A percentile compares a stretch with the other conserved stretches of the same genome.
Evolutionary conservation across 495 filamentous ascomycete species (phyloP).

Genomic region (Aspergillus cavernicola): DNA sequence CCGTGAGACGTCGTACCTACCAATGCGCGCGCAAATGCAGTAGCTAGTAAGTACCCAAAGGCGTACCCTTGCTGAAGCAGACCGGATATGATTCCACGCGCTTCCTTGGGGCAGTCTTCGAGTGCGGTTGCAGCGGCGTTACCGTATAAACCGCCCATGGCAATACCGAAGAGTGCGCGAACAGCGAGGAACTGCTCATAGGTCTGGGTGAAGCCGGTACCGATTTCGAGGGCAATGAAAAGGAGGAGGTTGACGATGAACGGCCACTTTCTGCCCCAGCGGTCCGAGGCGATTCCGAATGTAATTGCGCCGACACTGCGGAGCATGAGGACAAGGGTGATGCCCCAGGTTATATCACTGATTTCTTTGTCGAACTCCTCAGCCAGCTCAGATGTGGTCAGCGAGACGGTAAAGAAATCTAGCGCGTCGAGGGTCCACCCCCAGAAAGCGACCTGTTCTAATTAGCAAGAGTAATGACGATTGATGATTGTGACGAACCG

Average conservation of each 20-base stretch:
- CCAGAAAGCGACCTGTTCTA: slow-evolving; percentile 53
- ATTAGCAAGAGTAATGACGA: slow-evolving; percentile 1
- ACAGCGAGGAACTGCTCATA: slow-evolving; percentile 77
- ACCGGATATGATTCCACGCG: slow-evolving; percentile 73
- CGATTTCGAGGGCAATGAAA: slow-evolving; percentile 77
- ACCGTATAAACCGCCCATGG: slow-evolving; percentile 86
- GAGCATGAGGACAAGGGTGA: slow-evolving; percentile 81
- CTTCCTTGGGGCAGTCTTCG: slow-evolving; percentile 73
- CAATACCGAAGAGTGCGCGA: slow-evolving; percentile 81
- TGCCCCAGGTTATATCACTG: slow-evolving; percentile 85
- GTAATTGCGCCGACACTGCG: slow-evolving; percentile 66
- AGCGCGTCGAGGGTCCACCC: slow-evolving; percentile 87
- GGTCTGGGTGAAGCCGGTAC: slow-evolving; percentile 73
- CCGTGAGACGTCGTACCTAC: slow-evolving; percentile 69
- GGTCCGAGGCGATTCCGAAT: slow-evolving; percentile 78
- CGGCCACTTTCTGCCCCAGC: slow-evolving; percentile 85
- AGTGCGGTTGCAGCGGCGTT: slow-evolving; percentile 84
- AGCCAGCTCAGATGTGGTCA: slow-evolving; percentile 68
- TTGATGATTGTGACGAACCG: slow-evolving; percentile 37
- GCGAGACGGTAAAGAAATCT: slow-evolving; percentile 86
- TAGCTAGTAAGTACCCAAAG: slow-evolving; percentile 79
- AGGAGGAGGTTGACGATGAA: slow-evolving; percentile 80
- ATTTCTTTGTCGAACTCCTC: slow-evolving; percentile 61
- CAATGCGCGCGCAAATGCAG: slow-evolving; percentile 69
- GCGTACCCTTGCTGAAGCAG: slow-evolving; percentile 88